Evolutionary conservation across 306 rosid genomes (phyloP).

Genomic region (Herpetospermum pedunculosum): DNA sequence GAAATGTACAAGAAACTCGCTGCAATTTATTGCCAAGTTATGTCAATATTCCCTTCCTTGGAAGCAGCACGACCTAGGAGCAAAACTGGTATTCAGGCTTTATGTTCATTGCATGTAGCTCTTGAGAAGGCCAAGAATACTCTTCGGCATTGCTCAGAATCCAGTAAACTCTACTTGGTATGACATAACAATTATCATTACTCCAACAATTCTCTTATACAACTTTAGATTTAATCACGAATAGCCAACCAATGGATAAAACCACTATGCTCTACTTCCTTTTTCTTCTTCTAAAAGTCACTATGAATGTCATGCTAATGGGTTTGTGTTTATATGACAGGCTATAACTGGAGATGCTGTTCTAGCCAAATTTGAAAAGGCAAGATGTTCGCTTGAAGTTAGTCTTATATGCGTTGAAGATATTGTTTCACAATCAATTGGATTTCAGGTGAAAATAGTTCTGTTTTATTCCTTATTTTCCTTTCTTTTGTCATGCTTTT

Average conservation of each 20-base stretch:
- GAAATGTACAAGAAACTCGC: conserved; percentile 87
- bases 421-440: conserved; percentile 88
- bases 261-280: background rate
- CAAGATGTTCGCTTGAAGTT: conserved; percentile 79
- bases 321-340: conserved; percentile 28
- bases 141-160: conserved; percentile 85
- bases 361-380: conserved; percentile 74
- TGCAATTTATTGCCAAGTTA: conserved; percentile 57
- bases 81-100: conserved; percentile 87
- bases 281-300: background rate
- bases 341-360: conserved; percentile 95
- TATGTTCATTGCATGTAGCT: conserved; percentile 87
- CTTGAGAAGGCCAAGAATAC: conserved; percentile 81
- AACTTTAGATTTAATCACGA: background rate
- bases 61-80: conserved; percentile 98
- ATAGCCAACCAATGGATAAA: background rate
- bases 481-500: background rate
- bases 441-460: conserved; percentile 58
- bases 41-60: conserved; percentile 75
- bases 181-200: background rate
- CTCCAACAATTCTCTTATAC: background rate
- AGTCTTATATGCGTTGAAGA: conserved; percentile 78
- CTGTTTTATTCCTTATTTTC: background rate
- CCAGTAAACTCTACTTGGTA: conserved; percentile 95
- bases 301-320: conserved; percentile 12